Conservation (phyloP, 495 filamentous ascomycete genomes). For the Arthonia radiata region DNA sequence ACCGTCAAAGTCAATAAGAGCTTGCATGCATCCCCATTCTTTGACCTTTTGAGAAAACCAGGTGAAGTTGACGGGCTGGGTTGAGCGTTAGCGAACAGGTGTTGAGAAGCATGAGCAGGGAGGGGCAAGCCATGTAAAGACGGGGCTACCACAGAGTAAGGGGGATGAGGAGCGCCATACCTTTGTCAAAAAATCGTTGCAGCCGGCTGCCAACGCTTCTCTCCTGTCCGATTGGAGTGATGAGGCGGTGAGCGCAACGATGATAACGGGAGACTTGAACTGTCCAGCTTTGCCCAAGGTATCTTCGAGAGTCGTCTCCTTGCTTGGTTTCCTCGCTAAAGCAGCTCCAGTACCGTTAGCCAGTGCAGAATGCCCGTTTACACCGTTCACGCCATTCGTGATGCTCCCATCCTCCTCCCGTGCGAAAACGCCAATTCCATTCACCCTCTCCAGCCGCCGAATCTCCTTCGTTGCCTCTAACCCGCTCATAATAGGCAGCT, state of each 20-base stretch:
- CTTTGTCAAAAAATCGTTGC: conserved; percentile 97
- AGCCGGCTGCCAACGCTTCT: conserved; percentile 83
- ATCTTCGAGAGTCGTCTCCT: conserved; percentile 29
- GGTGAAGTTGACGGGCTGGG: conserved; percentile 81
- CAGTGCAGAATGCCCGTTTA: conserved; percentile 14
- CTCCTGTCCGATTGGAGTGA: conserved; percentile 84
- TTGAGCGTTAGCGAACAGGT: conserved; percentile 1
- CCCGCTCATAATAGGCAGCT: conserved; percentile 90
- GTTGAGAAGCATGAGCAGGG: conserved; percentile 1
- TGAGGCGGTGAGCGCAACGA: conserved; percentile 85
- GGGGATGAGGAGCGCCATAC: conserved; percentile 20
- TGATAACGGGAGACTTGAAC: conserved; percentile 93
- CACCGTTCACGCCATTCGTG: conserved; percentile 5
- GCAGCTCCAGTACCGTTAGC: conserved; percentile 22
- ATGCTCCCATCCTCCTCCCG: conserved; percentile 3
- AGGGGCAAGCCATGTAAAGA: conserved; percentile 2
- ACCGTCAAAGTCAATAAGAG: conserved; percentile 91
- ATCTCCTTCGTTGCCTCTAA: conserved; percentile 96
- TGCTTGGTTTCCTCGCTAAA: conserved; percentile 8
- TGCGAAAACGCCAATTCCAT: conserved; percentile 65
- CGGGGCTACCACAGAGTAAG: background rate
- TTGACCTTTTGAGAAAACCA: conserved; percentile 95
- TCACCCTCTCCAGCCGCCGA: conserved; percentile 62
- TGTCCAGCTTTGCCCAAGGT: conserved; percentile 41
- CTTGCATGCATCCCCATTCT: conserved; percentile 99